These are phyloP conservation scores for Pythium phragmitis DNA, from an alignment of 352 stramenopile species.

Conservation along the genomic window DNA sequence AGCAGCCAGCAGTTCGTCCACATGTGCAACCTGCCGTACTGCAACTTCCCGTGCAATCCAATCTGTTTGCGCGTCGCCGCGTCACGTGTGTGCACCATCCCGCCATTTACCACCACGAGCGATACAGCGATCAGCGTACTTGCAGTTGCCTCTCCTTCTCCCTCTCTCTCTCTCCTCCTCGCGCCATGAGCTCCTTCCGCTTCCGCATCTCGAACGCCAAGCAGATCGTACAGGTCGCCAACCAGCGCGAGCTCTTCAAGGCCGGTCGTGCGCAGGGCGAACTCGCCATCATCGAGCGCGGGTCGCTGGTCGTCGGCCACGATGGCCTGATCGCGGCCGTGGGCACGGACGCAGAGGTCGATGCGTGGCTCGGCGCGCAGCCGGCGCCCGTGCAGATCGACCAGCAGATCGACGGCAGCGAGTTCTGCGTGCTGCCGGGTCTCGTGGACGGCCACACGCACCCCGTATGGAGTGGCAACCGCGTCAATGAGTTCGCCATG, in stretches of 20 bases:
- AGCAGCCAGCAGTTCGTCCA: conserved; percentile 11
- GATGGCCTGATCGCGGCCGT: conserved; percentile 63
- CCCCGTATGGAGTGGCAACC: conserved; percentile 81
- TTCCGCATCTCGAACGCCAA: conserved; percentile 60
- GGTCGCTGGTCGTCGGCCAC: conserved; percentile 55
- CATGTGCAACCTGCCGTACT: neutral
- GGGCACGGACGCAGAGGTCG: conserved; percentile 51
- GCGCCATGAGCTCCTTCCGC: conserved; percentile 69
- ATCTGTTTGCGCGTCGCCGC: conserved; percentile 7
- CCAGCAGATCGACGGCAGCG: conserved; percentile 63
- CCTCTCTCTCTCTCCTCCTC: neutral
- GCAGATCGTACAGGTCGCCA: conserved; percentile 78
- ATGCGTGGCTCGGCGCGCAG: conserved; percentile 51
- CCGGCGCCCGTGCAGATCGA: conserved; percentile 70
- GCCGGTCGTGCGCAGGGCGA: conserved; percentile 58
- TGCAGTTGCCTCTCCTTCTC: neutral
- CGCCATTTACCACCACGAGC: neutral
- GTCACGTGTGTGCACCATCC: conserved; percentile 1
- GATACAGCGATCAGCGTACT: neutral
- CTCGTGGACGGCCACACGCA: conserved; percentile 86
- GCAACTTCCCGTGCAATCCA: conserved; percentile 1
- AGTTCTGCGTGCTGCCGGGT: conserved; percentile 68
- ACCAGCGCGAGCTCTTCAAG: conserved; percentile 62
- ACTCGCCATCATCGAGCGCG: conserved; percentile 55
- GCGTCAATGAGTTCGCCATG: conserved; percentile 86